Evolutionary conservation across 129 eudicot species (phyloP).

Genomic region (Ambrosia trifida): DNA sequence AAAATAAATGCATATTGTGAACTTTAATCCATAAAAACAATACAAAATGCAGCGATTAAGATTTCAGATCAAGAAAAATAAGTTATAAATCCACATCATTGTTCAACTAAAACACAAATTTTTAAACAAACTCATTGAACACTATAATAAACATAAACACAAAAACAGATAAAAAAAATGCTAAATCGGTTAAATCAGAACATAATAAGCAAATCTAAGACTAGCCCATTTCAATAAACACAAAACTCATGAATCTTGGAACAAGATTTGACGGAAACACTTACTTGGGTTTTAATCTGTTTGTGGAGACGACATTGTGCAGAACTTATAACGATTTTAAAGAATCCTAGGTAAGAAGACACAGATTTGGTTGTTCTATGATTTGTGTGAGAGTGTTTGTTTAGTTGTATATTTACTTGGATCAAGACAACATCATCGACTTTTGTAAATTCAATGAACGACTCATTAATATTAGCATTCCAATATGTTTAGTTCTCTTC

Average conservation of each 20-base stretch:
- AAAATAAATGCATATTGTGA: background rate
- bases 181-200: background rate
- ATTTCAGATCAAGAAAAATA: background rate
- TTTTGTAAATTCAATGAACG: constrained; percentile 13
- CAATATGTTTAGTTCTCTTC: too few species aligned
- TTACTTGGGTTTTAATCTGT: constrained; percentile 8
- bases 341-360: background rate
- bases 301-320: constrained; percentile 7
- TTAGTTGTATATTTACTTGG: background rate
- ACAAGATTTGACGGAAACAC: constrained; percentile 1
- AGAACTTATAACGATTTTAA: background rate
- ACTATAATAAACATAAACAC: background rate
- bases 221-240: background rate
- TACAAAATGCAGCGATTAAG: background rate
- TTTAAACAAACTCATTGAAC: background rate
- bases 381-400: too few species aligned
- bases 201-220: constrained; percentile 14
- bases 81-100: background rate
- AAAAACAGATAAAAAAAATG: background rate
- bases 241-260: constrained; percentile 1
- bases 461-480: background rate
- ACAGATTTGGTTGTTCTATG: background rate
- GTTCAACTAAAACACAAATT: constrained; percentile 5
- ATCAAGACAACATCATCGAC: constrained; percentile 22
- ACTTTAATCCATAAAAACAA: constrained; percentile 24